Percentiles rank a stretch among this genome's conserved stretches.
phyloP scores from a whole-genome alignment of 352 stramenopile genomes.

The Phytophthora quininea region DNA sequence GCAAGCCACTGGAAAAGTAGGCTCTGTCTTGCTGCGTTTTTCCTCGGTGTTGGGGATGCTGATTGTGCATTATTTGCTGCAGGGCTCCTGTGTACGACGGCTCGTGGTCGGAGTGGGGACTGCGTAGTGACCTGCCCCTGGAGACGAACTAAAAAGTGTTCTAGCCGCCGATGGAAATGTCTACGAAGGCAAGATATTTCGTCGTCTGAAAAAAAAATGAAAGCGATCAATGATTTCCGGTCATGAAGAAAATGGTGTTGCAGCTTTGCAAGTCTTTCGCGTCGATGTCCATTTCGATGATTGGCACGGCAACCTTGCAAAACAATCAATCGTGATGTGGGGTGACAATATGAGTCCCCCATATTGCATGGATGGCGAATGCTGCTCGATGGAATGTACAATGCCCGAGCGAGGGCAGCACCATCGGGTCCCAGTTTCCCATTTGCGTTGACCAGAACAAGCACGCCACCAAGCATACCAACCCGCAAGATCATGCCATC shows the following conservation, averaged over 20 bases:
- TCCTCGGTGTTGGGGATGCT: neutral
- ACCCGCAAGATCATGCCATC: constrained; percentile 25
- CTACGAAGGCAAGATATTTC: no score
- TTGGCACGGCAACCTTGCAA: no score
- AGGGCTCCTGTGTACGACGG: constrained; percentile 89
- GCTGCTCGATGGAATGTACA: neutral
- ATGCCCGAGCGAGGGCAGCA: neutral
- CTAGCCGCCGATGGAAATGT: no score
- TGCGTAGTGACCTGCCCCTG: constrained; percentile 63
- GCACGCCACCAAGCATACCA: neutral
- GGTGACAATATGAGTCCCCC: neutral
- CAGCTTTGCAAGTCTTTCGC: no score
- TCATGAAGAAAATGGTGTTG: no score
- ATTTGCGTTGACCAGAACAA: constrained; percentile 8
- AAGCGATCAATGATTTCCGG: no score
- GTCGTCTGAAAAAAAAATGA: no score
- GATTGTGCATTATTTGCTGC: constrained; percentile 1
- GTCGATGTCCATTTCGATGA: no score
- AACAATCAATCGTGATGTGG: constrained; percentile 7
- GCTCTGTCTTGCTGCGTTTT: constrained; percentile 13
- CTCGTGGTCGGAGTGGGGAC: constrained; percentile 89
- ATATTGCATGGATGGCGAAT: neutral
- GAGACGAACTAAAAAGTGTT: constrained; percentile 24
- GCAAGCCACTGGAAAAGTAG: constrained; percentile 75
- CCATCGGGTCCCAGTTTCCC: constrained; percentile 10